Evolutionary conservation across 2,329 filamentous ascomycete genomes (phyloP).

Genomic region (Berkeleyomyces rouxiae): DNA sequence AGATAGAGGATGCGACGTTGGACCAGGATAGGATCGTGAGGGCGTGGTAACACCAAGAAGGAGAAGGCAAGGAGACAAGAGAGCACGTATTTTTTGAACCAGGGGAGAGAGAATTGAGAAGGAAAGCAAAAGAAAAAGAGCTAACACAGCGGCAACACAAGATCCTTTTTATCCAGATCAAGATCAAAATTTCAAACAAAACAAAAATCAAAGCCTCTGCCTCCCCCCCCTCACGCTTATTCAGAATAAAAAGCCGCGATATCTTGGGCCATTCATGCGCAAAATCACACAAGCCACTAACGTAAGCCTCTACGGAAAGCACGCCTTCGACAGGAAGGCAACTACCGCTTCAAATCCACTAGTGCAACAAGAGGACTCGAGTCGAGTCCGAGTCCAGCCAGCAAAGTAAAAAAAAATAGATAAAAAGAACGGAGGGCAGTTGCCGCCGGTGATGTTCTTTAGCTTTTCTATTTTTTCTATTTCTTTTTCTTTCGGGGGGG

Average conservation of each 20-base stretch:
- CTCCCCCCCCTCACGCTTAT: neutral
- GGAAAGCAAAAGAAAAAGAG: neutral
- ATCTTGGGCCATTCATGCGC: neutral
- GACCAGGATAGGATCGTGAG: neutral
- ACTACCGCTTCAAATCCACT: neutral
- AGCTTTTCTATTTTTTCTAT: too few relatives aligned
- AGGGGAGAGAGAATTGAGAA: neutral
- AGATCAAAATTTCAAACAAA: neutral
- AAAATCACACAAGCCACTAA: conserved; percentile 6
- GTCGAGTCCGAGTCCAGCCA: neutral
- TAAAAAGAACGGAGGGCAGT: too few relatives aligned
- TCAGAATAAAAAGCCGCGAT: neutral
- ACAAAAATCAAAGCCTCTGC: neutral
- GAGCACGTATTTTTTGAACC: too few relatives aligned
- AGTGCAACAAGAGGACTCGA: neutral
- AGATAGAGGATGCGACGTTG: neutral
- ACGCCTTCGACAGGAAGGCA: conserved; percentile 6
- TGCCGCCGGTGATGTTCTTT: too few relatives aligned
- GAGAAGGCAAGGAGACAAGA: neutral
- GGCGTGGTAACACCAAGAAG: neutral
- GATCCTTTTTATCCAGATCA: too few relatives aligned
- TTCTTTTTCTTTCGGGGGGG: too few relatives aligned
- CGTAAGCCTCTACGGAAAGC: conserved; percentile 10
- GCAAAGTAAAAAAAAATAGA: neutral
- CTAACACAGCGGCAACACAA: too few relatives aligned